These are phyloP conservation scores for Cercophora sp. DNA, from an alignment of 495 filamentous ascomycete species.

Conservation along the genomic window DNA sequence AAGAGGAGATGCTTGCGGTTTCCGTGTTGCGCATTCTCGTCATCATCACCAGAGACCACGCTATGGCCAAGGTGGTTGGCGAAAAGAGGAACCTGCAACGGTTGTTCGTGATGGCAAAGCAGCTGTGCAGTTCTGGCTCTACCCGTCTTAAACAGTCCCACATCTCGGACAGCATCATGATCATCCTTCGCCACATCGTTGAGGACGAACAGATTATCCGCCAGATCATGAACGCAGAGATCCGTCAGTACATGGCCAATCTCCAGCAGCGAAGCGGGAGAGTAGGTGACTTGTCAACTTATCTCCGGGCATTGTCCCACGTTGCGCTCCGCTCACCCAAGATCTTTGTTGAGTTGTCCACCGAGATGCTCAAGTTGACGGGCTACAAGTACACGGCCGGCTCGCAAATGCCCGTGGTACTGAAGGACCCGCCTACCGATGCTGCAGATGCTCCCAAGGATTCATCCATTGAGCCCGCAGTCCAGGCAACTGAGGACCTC, in stretches of 20 bases:
- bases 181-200: slow-evolving; percentile 86
- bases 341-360: slow-evolving; percentile 85
- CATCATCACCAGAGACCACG: slow-evolving; percentile 75
- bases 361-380: slow-evolving; percentile 75
- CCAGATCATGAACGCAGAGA: slow-evolving; percentile 90
- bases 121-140: slow-evolving; percentile 72
- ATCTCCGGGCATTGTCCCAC: slow-evolving; percentile 74
- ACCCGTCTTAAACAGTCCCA: slow-evolving; percentile 66
- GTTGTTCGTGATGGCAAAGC: slow-evolving; percentile 91
- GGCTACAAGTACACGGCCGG: slow-evolving; percentile 43
- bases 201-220: slow-evolving; percentile 90
- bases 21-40: slow-evolving; percentile 83
- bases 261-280: slow-evolving; percentile 49
- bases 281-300: slow-evolving; percentile 64
- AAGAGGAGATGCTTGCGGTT: slow-evolving; percentile 79
- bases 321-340: slow-evolving; percentile 79
- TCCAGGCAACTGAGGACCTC: slow-evolving; percentile 54
- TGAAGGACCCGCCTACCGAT: slow-evolving; percentile 32
- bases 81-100: slow-evolving; percentile 86
- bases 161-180: slow-evolving; percentile 60
- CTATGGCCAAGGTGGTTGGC: slow-evolving; percentile 68
- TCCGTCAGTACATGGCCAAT: slow-evolving; percentile 65
- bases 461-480: slow-evolving; percentile 35
- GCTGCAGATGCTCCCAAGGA: slow-evolving; percentile 32
- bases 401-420: slow-evolving; percentile 43